Evolutionary conservation across 2,329 filamentous ascomycete genomes (phyloP), one percentile per base, ranked within the genome.

Genomic region (Xylariaceae sp.): DNA sequence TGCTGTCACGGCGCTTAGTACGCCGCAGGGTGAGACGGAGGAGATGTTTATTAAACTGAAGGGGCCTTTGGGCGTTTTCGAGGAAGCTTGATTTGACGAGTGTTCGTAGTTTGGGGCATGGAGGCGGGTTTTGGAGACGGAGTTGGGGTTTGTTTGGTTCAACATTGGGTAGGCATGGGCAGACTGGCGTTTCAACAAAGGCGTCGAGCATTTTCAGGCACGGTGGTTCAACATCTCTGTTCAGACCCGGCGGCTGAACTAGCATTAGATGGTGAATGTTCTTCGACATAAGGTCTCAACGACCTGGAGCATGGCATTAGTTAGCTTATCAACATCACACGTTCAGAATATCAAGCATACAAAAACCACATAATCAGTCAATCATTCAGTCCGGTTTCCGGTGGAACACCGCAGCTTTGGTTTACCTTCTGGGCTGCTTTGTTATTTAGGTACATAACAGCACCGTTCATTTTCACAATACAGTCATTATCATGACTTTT

Each of bases 1-100:
- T 1, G 92, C 92, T 0, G 84, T 97, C 14, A 97, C 92, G 1
- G 86, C 84, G 19, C 74, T 96, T 50, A 96, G 90, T 65, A 89
- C 86, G 2, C 76, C 86, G 0, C 77, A 85, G 50, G 89, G 83
- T 3, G 92, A 97, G 74, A 86, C 85, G 70, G 88, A 95, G 52
- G 94, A 97, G 75, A 96, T 97, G 90, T 76, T 86, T 62, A 83
- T 82, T 6, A 92, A 91, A 69, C 69, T 89, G 44, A 77, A 74
- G 44, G 80, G 80, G 2, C 79, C 79, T 11, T 61, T 83, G 58
- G 73, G 77, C 1, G 67, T 78, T 3, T 80, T 82, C 54, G 66
- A 64, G 18, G 56, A 62, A 48, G 49, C 52, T 19, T 63, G 49
- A 61, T 41, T 18, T 10, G 10, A 4, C 10, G 12, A 15, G 33